Evolutionary conservation across 257 asterid genomes (phyloP).

Genomic region (Galeopsis tetrahit): DNA sequence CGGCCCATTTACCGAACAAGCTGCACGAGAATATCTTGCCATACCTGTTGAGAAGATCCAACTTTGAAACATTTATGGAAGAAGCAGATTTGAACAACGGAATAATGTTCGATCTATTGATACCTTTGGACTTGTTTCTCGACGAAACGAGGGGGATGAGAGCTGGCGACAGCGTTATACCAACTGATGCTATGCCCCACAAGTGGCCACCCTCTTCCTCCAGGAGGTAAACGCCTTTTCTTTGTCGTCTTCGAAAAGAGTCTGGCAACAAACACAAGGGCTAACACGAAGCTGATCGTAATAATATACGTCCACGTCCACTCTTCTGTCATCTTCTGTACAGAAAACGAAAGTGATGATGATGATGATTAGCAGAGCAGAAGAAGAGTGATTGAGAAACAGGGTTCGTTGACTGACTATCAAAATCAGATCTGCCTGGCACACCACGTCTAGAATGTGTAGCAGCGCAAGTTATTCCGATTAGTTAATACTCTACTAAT

Average conservation of each 20-base stretch:
- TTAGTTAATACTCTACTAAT: neutral
- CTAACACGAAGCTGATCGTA: slow-evolving; percentile 31
- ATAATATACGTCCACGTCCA: slow-evolving; percentile 21
- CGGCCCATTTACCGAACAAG: slow-evolving; percentile 76
- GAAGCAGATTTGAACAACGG: neutral
- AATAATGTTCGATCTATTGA: neutral
- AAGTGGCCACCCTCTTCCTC: slow-evolving; percentile 79
- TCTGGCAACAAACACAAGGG: slow-evolving; percentile 42
- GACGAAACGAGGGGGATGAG: slow-evolving; percentile 84
- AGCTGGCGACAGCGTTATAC: slow-evolving; percentile 86
- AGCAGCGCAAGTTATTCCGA: slow-evolving; percentile 44
- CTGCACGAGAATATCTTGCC: slow-evolving; percentile 82
- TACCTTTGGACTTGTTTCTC: slow-evolving; percentile 74
- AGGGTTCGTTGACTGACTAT: slow-evolving; percentile 48
- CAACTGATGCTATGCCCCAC: slow-evolving; percentile 79
- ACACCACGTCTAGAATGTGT: slow-evolving; percentile 56
- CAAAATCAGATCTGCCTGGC: slow-evolving; percentile 50
- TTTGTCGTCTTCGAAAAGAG: slow-evolving; percentile 3
- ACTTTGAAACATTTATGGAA: too few relatives aligned
- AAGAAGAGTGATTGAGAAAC: slow-evolving; percentile 35
- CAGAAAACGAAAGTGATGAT: slow-evolving; percentile 15
- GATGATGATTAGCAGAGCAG: neutral
- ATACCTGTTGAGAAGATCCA: slow-evolving; percentile 45
- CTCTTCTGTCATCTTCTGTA: slow-evolving; percentile 30
- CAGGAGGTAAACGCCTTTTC: slow-evolving; percentile 62